Conservation (phyloP, 1,139 yeast genomes). For the Blastobotrys elegans region DNA sequence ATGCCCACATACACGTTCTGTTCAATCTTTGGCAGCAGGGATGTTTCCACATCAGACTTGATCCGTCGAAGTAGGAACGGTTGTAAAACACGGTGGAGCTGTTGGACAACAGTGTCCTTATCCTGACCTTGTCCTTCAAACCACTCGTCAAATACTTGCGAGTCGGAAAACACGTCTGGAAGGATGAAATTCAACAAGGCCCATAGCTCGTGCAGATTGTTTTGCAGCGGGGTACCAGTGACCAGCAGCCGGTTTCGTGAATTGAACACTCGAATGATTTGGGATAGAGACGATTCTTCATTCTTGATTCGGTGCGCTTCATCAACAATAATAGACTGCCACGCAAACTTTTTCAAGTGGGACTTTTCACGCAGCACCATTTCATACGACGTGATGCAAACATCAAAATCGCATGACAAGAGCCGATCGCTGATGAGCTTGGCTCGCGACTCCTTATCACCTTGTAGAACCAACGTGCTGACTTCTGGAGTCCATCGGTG, state of each 20-base stretch:
- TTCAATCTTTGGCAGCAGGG: slow-evolving; percentile 85
- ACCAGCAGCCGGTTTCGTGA: slow-evolving; percentile 80
- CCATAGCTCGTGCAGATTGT: slow-evolving; percentile 94
- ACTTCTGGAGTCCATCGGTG: slow-evolving; percentile 97
- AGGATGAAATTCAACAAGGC: slow-evolving; percentile 82
- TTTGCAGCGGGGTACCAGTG: slow-evolving; percentile 95
- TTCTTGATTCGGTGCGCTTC: slow-evolving; percentile 97
- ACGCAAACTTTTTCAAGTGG: slow-evolving; percentile 70
- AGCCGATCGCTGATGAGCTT: slow-evolving; percentile 55
- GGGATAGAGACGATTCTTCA: slow-evolving; percentile 85
- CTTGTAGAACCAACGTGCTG: slow-evolving; percentile 76
- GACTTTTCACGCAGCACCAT: slow-evolving; percentile 87
- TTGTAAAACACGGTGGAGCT: slow-evolving; percentile 74
- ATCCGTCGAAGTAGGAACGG: slow-evolving; percentile 89
- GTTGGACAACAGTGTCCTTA: slow-evolving; percentile 77
- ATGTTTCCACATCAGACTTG: slow-evolving; percentile 87
- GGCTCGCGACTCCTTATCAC: slow-evolving; percentile 73
- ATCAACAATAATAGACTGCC: slow-evolving; percentile 94
- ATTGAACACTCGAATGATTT: slow-evolving; percentile 79
- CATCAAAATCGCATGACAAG: slow-evolving; percentile 76
- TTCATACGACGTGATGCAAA: slow-evolving; percentile 84
- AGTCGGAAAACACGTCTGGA: slow-evolving; percentile 92
- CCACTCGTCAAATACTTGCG: slow-evolving; percentile 89
- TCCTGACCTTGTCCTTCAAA: slow-evolving; percentile 50
- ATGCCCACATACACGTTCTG: slow-evolving; percentile 85